These are phyloP conservation scores for Pyrenochaeta sp. DNA, from an alignment of 2,329 filamentous ascomycete genomes.

Conservation along the genomic window DNA sequence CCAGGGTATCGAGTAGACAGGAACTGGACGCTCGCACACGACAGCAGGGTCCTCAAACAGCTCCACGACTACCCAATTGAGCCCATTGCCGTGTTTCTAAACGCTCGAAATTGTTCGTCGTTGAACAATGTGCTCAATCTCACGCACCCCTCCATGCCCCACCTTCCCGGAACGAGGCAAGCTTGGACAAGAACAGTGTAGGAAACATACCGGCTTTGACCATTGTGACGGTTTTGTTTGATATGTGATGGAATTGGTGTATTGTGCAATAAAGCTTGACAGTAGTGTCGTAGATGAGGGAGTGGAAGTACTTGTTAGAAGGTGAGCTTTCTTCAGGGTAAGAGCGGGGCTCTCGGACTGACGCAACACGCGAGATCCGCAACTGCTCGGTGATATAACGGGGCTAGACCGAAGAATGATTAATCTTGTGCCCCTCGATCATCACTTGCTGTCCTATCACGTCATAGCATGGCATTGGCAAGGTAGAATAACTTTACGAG, in stretches of 20 bases:
- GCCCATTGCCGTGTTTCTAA: constrained; percentile 15
- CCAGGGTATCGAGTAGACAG: constrained; percentile 1
- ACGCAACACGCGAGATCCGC: constrained; percentile 39
- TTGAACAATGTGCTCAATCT: constrained; percentile 68
- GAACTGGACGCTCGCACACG: constrained; percentile 12
- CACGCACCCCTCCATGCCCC: constrained; percentile 55
- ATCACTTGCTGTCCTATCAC: constrained; percentile 13
- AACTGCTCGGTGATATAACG: constrained; percentile 21
- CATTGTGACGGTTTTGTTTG: constrained; percentile 76
- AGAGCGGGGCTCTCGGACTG: constrained; percentile 45
- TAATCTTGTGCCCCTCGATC: constrained; percentile 29
- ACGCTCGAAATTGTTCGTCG: constrained; percentile 14
- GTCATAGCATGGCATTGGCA: neutral
- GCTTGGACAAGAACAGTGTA: constrained; percentile 19
- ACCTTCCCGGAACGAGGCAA: constrained; percentile 39
- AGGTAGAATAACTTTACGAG: constrained; percentile 7
- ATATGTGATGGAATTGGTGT: constrained; percentile 24
- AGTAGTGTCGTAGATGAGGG: constrained; percentile 15
- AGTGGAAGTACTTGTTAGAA: constrained; percentile 8
- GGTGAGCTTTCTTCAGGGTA: constrained; percentile 31
- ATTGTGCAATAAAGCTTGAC: constrained; percentile 21
- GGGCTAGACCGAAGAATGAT: constrained; percentile 39
- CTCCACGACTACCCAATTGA: constrained; percentile 27
- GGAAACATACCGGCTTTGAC: constrained; percentile 89
- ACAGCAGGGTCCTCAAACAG: constrained; percentile 36